A percentile compares a stretch with the other conserved stretches of the same genome.
phyloP scores from a whole-genome alignment of 108 stramenopile genomes.

The Nannochloropsis granulata region DNA sequence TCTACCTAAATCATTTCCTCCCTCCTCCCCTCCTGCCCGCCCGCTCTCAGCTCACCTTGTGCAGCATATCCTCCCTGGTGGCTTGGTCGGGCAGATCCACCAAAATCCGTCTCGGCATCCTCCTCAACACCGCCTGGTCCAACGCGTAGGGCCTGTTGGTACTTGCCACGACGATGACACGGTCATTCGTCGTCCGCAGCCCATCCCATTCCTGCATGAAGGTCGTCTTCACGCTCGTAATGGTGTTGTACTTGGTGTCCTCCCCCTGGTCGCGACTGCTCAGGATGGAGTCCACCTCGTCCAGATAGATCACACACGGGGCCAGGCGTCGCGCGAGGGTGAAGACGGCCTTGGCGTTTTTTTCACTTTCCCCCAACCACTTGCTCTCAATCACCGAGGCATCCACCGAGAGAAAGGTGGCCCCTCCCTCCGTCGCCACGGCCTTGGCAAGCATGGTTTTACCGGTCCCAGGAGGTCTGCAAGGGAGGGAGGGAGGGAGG shows the following conservation, averaged over 20 bases:
- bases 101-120: slow-evolving; percentile 84
- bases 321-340: slow-evolving; percentile 82
- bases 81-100: slow-evolving; percentile 85
- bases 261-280: slow-evolving; percentile 47
- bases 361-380: slow-evolving; percentile 94
- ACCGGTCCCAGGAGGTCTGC: slow-evolving; percentile 15
- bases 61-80: slow-evolving; percentile 25
- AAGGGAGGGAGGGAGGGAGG: background rate
- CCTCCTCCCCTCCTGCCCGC: too few species aligned
- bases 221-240: slow-evolving; percentile 78
- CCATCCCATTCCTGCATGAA: slow-evolving; percentile 83
- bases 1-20: too few species aligned
- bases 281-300: slow-evolving; percentile 79
- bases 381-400: slow-evolving; percentile 93
- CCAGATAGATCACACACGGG: slow-evolving; percentile 89
- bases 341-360: slow-evolving; percentile 97
- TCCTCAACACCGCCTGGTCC: slow-evolving; percentile 86
- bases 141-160: slow-evolving; percentile 94
- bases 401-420: slow-evolving; percentile 84
- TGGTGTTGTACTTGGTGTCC: slow-evolving; percentile 78
- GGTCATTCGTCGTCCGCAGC: slow-evolving; percentile 53
- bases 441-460: slow-evolving; percentile 77
- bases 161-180: slow-evolving; percentile 89
- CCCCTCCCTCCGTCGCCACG: slow-evolving; percentile 93
- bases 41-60: background rate